Evolutionary conservation across 31 red algal genomes (phyloP), one percentile per base, ranked within the genome.

Genomic region (Asparagopsis taxiformis): DNA sequence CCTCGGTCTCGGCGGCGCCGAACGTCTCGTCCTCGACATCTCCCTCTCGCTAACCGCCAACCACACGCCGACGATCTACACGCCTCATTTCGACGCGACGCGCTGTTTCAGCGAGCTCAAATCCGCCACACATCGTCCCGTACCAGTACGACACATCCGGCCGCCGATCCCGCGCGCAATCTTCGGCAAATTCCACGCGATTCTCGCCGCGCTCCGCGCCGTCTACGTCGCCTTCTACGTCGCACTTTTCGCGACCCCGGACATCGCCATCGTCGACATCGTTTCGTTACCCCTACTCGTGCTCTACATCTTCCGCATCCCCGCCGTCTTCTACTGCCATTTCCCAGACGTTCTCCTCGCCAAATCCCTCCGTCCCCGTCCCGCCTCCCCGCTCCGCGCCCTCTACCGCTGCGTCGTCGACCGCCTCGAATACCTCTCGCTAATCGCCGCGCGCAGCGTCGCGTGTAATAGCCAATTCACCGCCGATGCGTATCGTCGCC

Each of bases 1-100:
- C 65, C 75, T 98, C 1, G 95, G 95, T 7, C 75, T 98, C 0
- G 95, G 95, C n/a, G 95, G 95, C 56, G 95, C 95, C 22, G 95
- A 98, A 72, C 82, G 91, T 19, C 72, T 93, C 7, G 55, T 94
- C 24, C 65, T 98, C 2, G 91, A 98, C 52, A 68, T 87, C 58
- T 91, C 95, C 19, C 46, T 91, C 22, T 82, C 82, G 5, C 44
- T 91, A 55, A 60, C 61, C 0, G 69, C 64, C 22, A 66, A 68
- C 22, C 88, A 98, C 51, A 21, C 16, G 8, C 55, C 74, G 32
- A 91, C 56, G 4, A 90, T 98, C 50, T 80, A 75, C 65, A 91
- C 95, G 1, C 65, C 86, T 3, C 48, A 71, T 73, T 67, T 57
- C 35, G 90, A 94, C 41, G 55, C 69, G 4, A 26, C 37, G 26